Conservation (phyloP, 2,329 filamentous ascomycete species). For the Stemphylium lycopersici region DNA sequence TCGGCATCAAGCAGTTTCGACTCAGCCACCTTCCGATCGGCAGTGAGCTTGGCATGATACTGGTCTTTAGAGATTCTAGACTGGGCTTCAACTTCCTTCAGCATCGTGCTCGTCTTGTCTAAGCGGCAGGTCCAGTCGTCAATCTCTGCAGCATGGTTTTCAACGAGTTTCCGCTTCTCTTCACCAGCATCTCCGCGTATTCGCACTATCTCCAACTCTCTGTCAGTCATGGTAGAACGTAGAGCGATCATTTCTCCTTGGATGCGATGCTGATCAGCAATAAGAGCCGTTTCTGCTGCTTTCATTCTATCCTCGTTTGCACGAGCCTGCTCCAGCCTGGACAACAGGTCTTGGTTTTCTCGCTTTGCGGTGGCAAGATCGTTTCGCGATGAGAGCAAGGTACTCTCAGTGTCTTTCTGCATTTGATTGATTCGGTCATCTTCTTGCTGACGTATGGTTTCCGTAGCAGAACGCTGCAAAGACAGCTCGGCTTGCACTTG, state of each 20-base stretch:
- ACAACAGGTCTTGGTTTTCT: constrained; percentile 18
- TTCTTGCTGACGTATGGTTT: constrained; percentile 18
- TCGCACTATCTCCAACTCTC: constrained; percentile 12
- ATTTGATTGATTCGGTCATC: constrained; percentile 4
- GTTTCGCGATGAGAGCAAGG: constrained; percentile 12
- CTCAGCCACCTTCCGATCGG: constrained; percentile 16
- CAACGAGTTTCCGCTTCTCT: constrained; percentile 1
- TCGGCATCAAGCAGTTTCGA: neutral
- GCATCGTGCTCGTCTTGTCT: constrained; percentile 10
- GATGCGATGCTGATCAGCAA: constrained; percentile 16
- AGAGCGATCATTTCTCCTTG: constrained; percentile 17
- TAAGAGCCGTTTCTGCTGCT: constrained; percentile 9
- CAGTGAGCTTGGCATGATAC: constrained; percentile 19
- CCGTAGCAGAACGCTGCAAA: constrained; percentile 14
- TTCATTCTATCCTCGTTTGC: constrained; percentile 13
- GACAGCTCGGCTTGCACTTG: constrained; percentile 14
- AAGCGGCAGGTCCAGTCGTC: constrained; percentile 17
- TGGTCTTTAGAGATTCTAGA: constrained; percentile 15
- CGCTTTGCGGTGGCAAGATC: constrained; percentile 7
- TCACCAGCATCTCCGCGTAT: neutral
- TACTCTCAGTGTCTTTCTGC: constrained; percentile 9
- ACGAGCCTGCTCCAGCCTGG: constrained; percentile 14
- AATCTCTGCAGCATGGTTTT: constrained; percentile 11
- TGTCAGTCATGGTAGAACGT: constrained; percentile 1
- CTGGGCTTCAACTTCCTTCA: constrained; percentile 24